Conservation (phyloP, 129 eudicot genomes). For the Saposhnikovia divaricata region DNA sequence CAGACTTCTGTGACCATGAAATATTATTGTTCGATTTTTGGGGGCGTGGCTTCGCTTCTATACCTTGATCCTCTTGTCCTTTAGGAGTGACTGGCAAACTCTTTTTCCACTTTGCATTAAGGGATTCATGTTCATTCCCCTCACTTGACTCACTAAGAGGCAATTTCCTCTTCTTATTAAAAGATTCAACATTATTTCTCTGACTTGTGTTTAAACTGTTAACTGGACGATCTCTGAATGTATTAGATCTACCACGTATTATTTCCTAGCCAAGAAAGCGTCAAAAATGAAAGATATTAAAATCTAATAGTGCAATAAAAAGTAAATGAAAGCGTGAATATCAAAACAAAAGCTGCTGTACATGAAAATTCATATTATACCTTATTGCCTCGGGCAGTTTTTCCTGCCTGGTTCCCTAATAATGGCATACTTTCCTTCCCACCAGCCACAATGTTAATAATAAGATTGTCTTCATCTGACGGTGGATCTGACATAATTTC, state of each 20-base stretch:
- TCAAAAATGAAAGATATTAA: background rate
- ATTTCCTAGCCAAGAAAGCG: constrained; percentile 29
- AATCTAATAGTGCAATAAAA: background rate
- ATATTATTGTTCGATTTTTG: constrained; percentile 20
- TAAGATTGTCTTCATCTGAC: constrained; percentile 68
- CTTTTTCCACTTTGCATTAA: constrained; percentile 20
- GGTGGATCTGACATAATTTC: constrained; percentile 33
- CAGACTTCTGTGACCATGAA: constrained; percentile 40
- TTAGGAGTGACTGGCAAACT: constrained; percentile 14
- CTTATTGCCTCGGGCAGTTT: constrained; percentile 29
- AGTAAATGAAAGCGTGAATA: background rate
- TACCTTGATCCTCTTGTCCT: constrained; percentile 16
- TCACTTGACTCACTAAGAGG: constrained; percentile 16
- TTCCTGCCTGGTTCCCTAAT: constrained; percentile 20
- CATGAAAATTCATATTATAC: constrained; percentile 18
- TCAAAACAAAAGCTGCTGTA: background rate
- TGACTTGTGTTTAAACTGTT: constrained; percentile 14
- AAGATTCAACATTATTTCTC: constrained; percentile 19
- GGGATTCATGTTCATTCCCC: background rate
- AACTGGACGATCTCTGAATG: constrained; percentile 22
- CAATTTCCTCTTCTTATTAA: constrained; percentile 46
- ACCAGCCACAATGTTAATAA: constrained; percentile 51
- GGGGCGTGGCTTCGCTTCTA: constrained; percentile 18
- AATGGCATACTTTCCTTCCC: constrained; percentile 23
- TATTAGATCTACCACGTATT: constrained; percentile 11